Evolutionary conservation across 352 stramenopile genomes (phyloP).

Genomic region (Phytophthora pluvialis): DNA sequence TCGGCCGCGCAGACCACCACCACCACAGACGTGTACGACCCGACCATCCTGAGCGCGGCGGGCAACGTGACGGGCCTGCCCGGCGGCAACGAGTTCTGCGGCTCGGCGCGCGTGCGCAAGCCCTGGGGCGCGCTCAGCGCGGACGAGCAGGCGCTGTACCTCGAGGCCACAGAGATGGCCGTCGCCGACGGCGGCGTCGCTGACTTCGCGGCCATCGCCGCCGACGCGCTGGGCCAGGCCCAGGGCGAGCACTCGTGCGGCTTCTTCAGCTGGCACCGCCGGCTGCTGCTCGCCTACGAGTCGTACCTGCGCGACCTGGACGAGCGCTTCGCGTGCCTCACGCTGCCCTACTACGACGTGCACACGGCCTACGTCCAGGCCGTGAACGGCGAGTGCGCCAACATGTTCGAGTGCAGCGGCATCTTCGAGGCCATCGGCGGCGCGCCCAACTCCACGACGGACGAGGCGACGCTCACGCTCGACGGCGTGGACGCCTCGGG

Average conservation of each 20-base stretch:
- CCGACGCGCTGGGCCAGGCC: conserved; percentile 51
- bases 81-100: conserved; percentile 58
- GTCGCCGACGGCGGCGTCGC: conserved; percentile 52
- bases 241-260: conserved; percentile 64
- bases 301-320: conserved; percentile 65
- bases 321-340: conserved; percentile 66
- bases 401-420: conserved; percentile 68
- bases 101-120: conserved; percentile 51
- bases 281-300: conserved; percentile 69
- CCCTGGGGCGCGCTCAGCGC: conserved; percentile 50
- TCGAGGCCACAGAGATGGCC: conserved; percentile 53
- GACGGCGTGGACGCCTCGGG: conserved; percentile 45
- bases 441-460: conserved; percentile 14
- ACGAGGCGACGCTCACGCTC: conserved; percentile 23
- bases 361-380: conserved; percentile 65
- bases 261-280: conserved; percentile 74
- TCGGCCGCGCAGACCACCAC: conserved; percentile 27
- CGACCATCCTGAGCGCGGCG: conserved; percentile 43
- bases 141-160: conserved; percentile 61
- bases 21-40: conserved; percentile 39
- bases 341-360: conserved; percentile 82
- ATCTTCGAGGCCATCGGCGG: conserved; percentile 66
- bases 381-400: conserved; percentile 52
- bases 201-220: conserved; percentile 56
- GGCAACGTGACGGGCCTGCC: conserved; percentile 55